Percentiles rank a stretch among this genome's conserved stretches.
Evolutionary conservation across 345 rosid species (phyloP).

Genomic region (Mallotus nudiflorus): DNA sequence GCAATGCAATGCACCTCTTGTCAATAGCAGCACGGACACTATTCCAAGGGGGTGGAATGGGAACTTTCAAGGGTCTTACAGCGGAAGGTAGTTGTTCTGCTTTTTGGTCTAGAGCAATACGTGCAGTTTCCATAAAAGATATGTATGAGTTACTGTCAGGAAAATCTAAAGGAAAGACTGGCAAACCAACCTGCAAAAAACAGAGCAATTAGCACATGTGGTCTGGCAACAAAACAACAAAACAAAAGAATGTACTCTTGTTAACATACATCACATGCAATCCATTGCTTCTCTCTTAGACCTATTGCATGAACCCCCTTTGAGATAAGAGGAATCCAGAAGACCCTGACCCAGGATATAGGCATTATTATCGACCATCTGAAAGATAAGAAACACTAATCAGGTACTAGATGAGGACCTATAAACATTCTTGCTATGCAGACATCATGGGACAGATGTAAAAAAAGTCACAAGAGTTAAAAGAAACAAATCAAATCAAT

Average conservation of each 20-base stretch:
- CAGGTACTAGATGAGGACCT: neutral
- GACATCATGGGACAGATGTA: neutral
- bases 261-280: conserved; percentile 66
- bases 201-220: conserved; percentile 11
- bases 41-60: conserved; percentile 74
- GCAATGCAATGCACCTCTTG: conserved; percentile 17
- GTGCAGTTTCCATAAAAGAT: conserved; percentile 55
- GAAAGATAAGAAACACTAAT: conserved; percentile 16
- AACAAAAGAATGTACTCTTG: neutral
- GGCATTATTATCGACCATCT: conserved; percentile 90
- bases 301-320: conserved; percentile 82
- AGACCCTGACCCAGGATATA: conserved; percentile 74
- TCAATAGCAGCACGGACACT: conserved; percentile 40
- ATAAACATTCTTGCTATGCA: neutral
- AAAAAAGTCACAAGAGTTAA: neutral
- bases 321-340: conserved; percentile 63
- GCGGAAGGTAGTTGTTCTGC: conserved; percentile 52
- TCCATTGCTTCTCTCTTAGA: conserved; percentile 81
- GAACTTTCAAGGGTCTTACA: conserved; percentile 57
- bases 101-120: conserved; percentile 45
- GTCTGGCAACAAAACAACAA: neutral
- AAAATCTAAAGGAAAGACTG: conserved; percentile 81
- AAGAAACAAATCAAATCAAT: neutral
- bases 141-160: conserved; percentile 73
- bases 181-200: conserved; percentile 58